Evolutionary conservation across 148 eudicot genomes (phyloP).

Genomic region (Heliamphora exappendiculata): DNA sequence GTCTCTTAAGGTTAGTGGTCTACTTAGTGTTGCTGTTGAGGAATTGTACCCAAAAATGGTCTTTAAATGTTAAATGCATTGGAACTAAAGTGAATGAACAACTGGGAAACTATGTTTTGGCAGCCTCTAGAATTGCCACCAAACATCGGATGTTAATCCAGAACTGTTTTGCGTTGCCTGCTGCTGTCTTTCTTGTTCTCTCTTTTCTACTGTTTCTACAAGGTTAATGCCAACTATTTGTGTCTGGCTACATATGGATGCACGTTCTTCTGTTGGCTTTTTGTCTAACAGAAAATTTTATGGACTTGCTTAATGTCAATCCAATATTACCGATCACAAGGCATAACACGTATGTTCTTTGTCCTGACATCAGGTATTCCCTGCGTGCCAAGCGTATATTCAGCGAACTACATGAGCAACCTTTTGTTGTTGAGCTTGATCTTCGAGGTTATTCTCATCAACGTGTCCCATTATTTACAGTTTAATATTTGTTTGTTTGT

Average conservation of each 20-base stretch:
- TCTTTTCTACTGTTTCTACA: not conserved
- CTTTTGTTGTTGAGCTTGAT: slow-evolving; percentile 74
- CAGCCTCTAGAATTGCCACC: not conserved
- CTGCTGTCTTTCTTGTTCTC: not conserved
- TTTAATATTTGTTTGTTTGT: not conserved
- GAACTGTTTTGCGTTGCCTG: too few species aligned
- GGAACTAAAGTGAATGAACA: not conserved
- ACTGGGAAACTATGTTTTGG: not conserved
- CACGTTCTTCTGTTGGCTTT: not conserved
- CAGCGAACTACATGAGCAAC: slow-evolving; percentile 51
- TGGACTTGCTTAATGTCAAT: not conserved
- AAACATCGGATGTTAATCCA: not conserved
- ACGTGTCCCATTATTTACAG: not conserved
- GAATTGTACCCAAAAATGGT: not conserved
- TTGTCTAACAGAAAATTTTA: not conserved
- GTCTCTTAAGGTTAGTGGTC: too few species aligned
- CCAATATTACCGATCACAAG: not conserved
- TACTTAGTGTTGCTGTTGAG: not conserved
- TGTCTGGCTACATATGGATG: not conserved
- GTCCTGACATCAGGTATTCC: slow-evolving; percentile 49
- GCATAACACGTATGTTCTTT: slow-evolving; percentile 7
- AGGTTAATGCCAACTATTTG: not conserved
- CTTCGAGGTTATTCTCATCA: slow-evolving; percentile 18
- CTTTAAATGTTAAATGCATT: not conserved
- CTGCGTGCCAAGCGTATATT: slow-evolving; percentile 71